Conservation (phyloP, 768 basidiomycete species). For the Agaricus bisporus region DNA sequence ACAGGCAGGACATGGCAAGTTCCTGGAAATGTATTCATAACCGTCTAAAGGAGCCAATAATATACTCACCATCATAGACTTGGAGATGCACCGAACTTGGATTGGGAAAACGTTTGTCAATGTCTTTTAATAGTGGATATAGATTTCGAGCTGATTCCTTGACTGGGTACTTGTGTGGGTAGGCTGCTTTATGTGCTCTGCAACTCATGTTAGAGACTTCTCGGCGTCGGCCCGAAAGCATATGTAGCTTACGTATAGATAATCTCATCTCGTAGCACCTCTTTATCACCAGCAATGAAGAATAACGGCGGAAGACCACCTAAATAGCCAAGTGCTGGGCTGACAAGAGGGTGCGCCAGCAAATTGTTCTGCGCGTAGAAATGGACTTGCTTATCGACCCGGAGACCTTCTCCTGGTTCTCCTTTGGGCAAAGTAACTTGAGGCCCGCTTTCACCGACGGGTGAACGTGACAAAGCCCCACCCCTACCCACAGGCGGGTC, state of each 20-base stretch:
- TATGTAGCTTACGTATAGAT: constrained; percentile 62
- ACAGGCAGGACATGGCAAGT: constrained; percentile 69
- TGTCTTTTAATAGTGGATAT: constrained; percentile 51
- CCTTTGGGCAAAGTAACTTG: constrained; percentile 42
- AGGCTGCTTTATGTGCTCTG: constrained; percentile 88
- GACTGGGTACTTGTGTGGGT: constrained; percentile 64
- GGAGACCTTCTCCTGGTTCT: constrained; percentile 44
- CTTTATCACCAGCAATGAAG: constrained; percentile 82
- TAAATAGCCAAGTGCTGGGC: constrained; percentile 73
- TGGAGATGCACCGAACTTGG: constrained; percentile 87
- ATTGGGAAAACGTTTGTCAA: constrained; percentile 40
- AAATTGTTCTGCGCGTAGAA: constrained; percentile 80
- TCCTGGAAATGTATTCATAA: constrained; percentile 32
- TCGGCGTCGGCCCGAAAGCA: background rate
- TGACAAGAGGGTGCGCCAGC: constrained; percentile 76
- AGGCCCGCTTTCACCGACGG: constrained; percentile 25
- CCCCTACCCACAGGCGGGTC: constrained; percentile 40
- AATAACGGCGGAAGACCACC: constrained; percentile 88
- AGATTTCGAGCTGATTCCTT: constrained; percentile 37
- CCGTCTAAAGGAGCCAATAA: constrained; percentile 13
- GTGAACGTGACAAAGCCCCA: constrained; percentile 38
- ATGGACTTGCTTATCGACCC: constrained; percentile 70
- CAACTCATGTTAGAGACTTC: background rate
- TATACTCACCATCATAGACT: constrained; percentile 75
- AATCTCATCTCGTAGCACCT: constrained; percentile 89